Base-by-base conservation (phyloP, 805 yeast species). In the Debaryomyces maramus region DNA sequence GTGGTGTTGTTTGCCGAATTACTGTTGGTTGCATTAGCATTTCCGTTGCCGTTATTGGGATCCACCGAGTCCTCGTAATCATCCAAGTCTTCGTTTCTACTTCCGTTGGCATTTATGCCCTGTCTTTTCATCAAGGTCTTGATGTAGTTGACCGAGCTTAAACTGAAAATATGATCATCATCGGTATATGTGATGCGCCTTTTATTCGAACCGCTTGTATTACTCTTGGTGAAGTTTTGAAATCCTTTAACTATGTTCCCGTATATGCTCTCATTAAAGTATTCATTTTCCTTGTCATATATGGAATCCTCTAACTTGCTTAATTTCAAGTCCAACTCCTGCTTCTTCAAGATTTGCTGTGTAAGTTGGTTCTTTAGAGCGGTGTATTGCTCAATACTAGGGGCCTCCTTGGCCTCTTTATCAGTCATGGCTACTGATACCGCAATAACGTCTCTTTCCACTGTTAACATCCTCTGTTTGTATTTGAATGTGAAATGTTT, bases 181-280 rank as follows among this genome's bases (percentile, higher is more conserved):
- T 86, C 91, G 0, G 81, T 69, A 64, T 77, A 75, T 37, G 72
- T 57, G 43, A 76, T 65, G 62, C 79, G 70, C 55, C 75, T 72
- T 61, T 68, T 70, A 40, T 53, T 57, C n/a, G 72, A 52, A 18
- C 67, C 54, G 3, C 65, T 60, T 21, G 58, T 45, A 16, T 52
- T 48, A 22, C 52, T 61, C 48, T 84, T 85, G 35, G 83, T 72
- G 54, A 86, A 85, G 51, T 80, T 84, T 35, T 90, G 97, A 53
- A 89, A 90, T 1, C 98, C 98, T 47, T 85, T 84, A n/a, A 88
- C 85, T 19, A 91, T 83, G 59, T 88, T 90, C 0, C 97, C 90
- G 40, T 77, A 77, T 20, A 72, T 61, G 42, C 88, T 79, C 38
- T 85, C 89, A 20, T 83, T 78, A 34, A 90, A 77, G 56, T 90